A percentile compares a stretch with the other conserved stretches of the same genome.
Evolutionary conservation across 495 filamentous ascomycete species (phyloP).

Genomic region (Halenospora varia): DNA sequence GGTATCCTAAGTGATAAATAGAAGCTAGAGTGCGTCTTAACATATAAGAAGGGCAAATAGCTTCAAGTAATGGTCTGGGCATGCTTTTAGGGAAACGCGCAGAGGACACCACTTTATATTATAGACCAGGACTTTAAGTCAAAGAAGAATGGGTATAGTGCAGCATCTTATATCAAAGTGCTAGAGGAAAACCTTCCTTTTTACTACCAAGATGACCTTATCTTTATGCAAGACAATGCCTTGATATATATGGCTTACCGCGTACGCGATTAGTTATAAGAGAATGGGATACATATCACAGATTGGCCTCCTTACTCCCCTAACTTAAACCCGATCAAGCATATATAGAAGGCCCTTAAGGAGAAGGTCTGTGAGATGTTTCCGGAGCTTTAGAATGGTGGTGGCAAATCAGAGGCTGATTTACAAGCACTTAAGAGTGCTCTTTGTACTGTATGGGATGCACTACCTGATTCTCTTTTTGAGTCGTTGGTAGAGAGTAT

Average conservation of each 20-base stretch:
- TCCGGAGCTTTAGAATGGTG: background rate
- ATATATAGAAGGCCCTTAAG: background rate
- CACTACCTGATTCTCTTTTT: slow-evolving; percentile 10
- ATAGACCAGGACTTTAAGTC: slow-evolving; percentile 16
- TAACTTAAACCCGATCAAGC: slow-evolving; percentile 4
- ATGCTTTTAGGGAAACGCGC: slow-evolving; percentile 6
- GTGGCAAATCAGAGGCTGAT: background rate
- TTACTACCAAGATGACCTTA: slow-evolving; percentile 3
- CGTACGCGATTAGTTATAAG: slow-evolving; percentile 11
- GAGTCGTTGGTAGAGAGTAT: slow-evolving; percentile 17
- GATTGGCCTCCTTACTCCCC: too few relatives aligned
- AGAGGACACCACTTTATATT: slow-evolving; percentile 10
- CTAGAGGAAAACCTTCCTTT: slow-evolving; percentile 5
- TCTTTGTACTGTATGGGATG: slow-evolving; percentile 13
- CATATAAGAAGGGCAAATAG: slow-evolving; percentile 21
- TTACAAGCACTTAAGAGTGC: too few relatives aligned
- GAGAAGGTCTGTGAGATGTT: background rate
- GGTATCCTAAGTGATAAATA: slow-evolving; percentile 17
- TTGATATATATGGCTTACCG: slow-evolving; percentile 8
- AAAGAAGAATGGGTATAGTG: slow-evolving; percentile 20
- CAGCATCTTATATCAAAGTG: too few relatives aligned
- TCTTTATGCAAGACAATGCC: slow-evolving; percentile 18
- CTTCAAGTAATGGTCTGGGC: slow-evolving; percentile 24
- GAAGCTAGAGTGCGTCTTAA: slow-evolving; percentile 12
- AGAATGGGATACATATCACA: slow-evolving; percentile 9